Conservation (phyloP, 208 protist species). For the Trypanosoma theileri region DNA sequence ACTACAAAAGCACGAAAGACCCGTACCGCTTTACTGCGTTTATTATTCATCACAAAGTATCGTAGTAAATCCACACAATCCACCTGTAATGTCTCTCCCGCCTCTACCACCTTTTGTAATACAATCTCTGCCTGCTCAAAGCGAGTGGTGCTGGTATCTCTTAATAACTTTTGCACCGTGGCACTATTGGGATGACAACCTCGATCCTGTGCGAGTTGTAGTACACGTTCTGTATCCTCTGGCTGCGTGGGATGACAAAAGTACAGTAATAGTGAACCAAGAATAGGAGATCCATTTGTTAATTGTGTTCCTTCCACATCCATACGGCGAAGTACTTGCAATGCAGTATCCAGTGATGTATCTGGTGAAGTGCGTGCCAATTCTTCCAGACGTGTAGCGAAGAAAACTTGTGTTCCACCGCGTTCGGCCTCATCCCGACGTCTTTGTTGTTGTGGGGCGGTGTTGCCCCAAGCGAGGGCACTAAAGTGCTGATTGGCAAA, state of each 20-base stretch:
- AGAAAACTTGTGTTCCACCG: constrained; percentile 49
- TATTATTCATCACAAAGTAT: constrained; percentile 17
- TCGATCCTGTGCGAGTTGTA: constrained; percentile 19
- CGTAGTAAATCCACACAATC: constrained; percentile 25
- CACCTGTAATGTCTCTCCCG: constrained; percentile 15
- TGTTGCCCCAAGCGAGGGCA: constrained; percentile 21
- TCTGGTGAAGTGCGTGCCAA: constrained; percentile 39
- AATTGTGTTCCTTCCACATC: constrained; percentile 81
- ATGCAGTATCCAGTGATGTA: constrained; percentile 52
- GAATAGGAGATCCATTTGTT: constrained; percentile 64
- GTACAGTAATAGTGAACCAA: constrained; percentile 49
- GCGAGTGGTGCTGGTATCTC: constrained; percentile 12
- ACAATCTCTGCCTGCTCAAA: constrained; percentile 25
- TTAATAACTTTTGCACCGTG: constrained; percentile 22
- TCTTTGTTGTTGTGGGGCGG: constrained; percentile 21
- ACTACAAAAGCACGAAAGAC: constrained; percentile 31
- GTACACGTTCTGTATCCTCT: constrained; percentile 25
- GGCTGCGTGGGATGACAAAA: constrained; percentile 40
- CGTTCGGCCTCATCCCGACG: constrained; percentile 44
- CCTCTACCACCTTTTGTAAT: constrained; percentile 16
- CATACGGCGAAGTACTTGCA: constrained; percentile 78
- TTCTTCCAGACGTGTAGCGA: constrained; percentile 65
- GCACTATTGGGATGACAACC: constrained; percentile 20
- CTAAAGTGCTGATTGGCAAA: constrained; percentile 74
- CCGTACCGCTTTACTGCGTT: constrained; percentile 25